Percentiles rank a stretch among this genome's conserved stretches.
These are phyloP conservation scores for Zoysia matrella DNA, from an alignment of 202 grass and related monocot genomes.

Conservation along the genomic window DNA sequence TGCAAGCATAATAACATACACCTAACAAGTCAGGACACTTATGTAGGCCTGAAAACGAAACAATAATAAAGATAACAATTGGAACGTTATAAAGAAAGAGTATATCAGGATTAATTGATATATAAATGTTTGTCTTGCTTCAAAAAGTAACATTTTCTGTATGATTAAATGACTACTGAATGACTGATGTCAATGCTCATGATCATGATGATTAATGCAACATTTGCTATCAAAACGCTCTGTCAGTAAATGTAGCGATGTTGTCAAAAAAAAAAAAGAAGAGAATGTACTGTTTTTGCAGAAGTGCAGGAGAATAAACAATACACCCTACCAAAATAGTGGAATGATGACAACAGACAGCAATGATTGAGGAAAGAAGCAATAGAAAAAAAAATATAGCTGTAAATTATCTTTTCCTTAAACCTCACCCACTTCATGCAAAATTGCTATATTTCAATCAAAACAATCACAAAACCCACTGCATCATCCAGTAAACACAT, in stretches of 20 bases:
- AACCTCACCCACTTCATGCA: neutral
- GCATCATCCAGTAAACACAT: neutral
- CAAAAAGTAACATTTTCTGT: neutral
- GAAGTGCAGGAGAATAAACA: neutral
- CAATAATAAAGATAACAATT: conserved; percentile 7
- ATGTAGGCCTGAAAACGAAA: neutral
- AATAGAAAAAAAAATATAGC: neutral
- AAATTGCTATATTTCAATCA: neutral
- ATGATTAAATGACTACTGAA: neutral
- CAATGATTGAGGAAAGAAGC: neutral
- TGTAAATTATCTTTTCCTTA: neutral
- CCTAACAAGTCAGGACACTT: conserved; percentile 1
- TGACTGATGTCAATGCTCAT: neutral
- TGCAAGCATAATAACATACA: conserved; percentile 51
- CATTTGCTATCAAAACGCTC: neutral
- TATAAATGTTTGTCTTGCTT: neutral
- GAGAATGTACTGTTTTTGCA: neutral
- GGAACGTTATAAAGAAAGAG: neutral
- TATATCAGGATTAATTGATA: neutral
- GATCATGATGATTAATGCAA: neutral
- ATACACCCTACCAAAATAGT: neutral
- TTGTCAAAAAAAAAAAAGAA: neutral
- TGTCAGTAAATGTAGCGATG: neutral
- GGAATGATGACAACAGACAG: neutral
- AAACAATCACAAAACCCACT: neutral